Conservation (phyloP, 2,329 filamentous ascomycete genomes). For the Nannizzia gypsea region DNA sequence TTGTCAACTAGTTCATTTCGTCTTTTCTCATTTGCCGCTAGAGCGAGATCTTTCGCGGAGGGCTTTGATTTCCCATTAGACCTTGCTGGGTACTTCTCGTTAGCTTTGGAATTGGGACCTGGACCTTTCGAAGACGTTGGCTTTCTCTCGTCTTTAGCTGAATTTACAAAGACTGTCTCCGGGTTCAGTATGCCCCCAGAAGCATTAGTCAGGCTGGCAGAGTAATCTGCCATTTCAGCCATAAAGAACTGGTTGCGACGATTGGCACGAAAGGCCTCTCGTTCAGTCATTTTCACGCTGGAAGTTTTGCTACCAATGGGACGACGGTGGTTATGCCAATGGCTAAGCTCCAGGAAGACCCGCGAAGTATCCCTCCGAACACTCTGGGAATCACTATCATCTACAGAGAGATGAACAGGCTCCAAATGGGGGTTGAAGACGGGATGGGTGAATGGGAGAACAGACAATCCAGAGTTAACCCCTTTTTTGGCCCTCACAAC, state of each 20-base stretch:
- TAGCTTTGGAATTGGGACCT: slow-evolving; percentile 10
- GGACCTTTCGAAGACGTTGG: slow-evolving; percentile 8
- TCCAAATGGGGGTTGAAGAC: slow-evolving; percentile 21
- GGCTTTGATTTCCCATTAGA: slow-evolving; percentile 6
- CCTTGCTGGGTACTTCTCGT: slow-evolving; percentile 9
- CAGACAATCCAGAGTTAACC: background rate
- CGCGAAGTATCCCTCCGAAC: slow-evolving; percentile 11
- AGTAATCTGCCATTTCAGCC: slow-evolving; percentile 56
- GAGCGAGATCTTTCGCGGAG: slow-evolving; percentile 11
- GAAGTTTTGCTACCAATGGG: slow-evolving; percentile 15
- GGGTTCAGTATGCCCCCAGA: slow-evolving; percentile 52
- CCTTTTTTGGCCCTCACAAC: background rate
- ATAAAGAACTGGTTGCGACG: slow-evolving; percentile 53
- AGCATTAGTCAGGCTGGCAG: slow-evolving; percentile 56
- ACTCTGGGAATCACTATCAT: slow-evolving; percentile 6
- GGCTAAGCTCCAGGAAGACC: slow-evolving; percentile 23
- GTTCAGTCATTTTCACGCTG: slow-evolving; percentile 14
- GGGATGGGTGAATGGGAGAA: slow-evolving; percentile 19
- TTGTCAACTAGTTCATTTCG: slow-evolving; percentile 15
- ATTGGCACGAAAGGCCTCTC: slow-evolving; percentile 29
- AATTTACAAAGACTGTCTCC: slow-evolving; percentile 47
- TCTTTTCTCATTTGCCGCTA: slow-evolving; percentile 27
- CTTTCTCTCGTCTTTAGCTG: slow-evolving; percentile 12
- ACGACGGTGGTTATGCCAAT: slow-evolving; percentile 26
- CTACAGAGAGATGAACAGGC: slow-evolving; percentile 17